Evolutionary conservation across 352 stramenopile species (phyloP).

Genomic region (Aphanomyces stellatus): DNA sequence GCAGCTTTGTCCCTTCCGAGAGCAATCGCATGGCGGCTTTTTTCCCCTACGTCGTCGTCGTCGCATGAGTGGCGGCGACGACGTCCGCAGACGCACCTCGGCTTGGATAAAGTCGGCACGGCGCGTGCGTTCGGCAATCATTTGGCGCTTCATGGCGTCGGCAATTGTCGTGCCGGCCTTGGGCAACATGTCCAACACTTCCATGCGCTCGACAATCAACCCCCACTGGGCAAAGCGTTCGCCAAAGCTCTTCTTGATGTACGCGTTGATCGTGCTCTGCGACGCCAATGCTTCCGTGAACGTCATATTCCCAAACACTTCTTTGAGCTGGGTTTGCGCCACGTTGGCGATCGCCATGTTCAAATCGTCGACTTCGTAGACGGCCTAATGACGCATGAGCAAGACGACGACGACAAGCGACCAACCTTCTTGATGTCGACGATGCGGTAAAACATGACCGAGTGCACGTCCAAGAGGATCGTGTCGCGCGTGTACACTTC

Average conservation of each 20-base stretch:
- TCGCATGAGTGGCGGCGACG: not conserved
- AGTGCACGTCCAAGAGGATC: slow-evolving; percentile 26
- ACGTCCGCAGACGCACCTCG: slow-evolving; percentile 11
- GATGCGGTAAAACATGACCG: slow-evolving; percentile 32
- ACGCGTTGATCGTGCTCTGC: slow-evolving; percentile 28
- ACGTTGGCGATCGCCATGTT: slow-evolving; percentile 28
- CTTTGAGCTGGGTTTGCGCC: slow-evolving; percentile 30
- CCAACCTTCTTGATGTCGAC: slow-evolving; percentile 26
- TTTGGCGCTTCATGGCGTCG: slow-evolving; percentile 31
- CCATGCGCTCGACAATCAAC: slow-evolving; percentile 29
- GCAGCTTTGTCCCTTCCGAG: slow-evolving; percentile 29
- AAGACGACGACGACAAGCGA: not conserved
- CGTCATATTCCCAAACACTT: slow-evolving; percentile 33
- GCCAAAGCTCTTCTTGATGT: slow-evolving; percentile 29
- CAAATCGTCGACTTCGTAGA: slow-evolving; percentile 34
- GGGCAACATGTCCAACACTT: slow-evolving; percentile 29
- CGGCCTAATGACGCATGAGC: slow-evolving; percentile 7
- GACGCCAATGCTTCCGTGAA: slow-evolving; percentile 28
- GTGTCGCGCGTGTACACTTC: slow-evolving; percentile 31
- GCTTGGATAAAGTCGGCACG: slow-evolving; percentile 31
- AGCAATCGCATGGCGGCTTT: slow-evolving; percentile 27
- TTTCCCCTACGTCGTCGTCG: slow-evolving; percentile 19
- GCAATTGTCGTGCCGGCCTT: slow-evolving; percentile 21
- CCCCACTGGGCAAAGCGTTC: slow-evolving; percentile 27
- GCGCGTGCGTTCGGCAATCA: slow-evolving; percentile 31